Evolutionary conservation across 2,329 filamentous ascomycete species (phyloP).

Genomic region (Colletotrichum kahawae): DNA sequence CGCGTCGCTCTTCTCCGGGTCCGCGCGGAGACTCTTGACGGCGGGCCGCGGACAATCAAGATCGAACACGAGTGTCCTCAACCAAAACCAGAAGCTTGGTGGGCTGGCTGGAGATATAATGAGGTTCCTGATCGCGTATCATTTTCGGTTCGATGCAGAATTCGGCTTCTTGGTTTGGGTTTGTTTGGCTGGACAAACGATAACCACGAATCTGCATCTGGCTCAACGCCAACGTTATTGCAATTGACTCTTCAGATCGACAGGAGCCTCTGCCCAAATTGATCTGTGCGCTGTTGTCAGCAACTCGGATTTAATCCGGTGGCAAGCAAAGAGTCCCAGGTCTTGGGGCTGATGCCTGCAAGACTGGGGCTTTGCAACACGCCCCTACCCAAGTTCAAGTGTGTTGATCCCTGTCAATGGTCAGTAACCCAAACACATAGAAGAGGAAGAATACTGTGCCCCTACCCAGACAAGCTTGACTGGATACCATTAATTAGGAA

Average conservation of each 20-base stretch:
- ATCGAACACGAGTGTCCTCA: neutral
- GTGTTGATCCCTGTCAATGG: neutral
- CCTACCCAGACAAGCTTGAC: neutral
- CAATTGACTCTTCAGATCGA: neutral
- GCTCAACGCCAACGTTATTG: neutral
- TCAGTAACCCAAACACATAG: neutral
- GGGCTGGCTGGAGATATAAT: fast-evolving
- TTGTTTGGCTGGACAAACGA: neutral
- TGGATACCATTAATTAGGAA: fast-evolving
- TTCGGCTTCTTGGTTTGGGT: neutral
- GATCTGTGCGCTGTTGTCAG: neutral
- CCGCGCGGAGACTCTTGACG: neutral
- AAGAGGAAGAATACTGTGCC: neutral
- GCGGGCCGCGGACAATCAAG: neutral
- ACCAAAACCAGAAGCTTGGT: fast-evolving
- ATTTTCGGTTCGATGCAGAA: no score
- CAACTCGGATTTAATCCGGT: neutral
- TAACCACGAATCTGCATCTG: neutral
- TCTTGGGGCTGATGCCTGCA: neutral
- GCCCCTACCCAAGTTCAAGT: neutral
- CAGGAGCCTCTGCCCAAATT: neutral
- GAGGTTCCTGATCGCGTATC: neutral
- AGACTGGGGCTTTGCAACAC: neutral
- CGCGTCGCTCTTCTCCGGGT: neutral
- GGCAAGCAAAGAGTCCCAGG: neutral